Evolutionary conservation across 768 basidiomycete species (phyloP), one percentile per base, ranked within the genome.

Genomic region (Pluteus cervinus): DNA sequence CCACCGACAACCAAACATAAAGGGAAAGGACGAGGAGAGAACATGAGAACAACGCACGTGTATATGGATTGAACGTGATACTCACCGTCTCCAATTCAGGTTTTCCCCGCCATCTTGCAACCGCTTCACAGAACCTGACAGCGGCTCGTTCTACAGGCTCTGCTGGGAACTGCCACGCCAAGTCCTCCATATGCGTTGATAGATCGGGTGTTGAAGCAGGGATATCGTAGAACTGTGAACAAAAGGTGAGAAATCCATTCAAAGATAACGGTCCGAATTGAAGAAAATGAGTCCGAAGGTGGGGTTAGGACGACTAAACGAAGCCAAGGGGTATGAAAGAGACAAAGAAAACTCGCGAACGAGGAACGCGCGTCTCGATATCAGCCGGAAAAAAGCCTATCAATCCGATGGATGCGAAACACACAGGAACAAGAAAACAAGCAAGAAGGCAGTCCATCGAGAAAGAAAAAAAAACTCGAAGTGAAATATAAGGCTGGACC

Each of bases 111-210:
- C 87, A 91, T 36, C 73, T 74, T 1, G 83, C 77, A 29, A 90
- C 70, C 24, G 85, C 85, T 52, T 91, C 87, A 50, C 81, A 87
- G 51, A 86, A 91, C 34, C 85, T 66, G 4, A 87, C 67, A 0
- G 83, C 77, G 20, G 82, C 79, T 14, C 86, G 71, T 51, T 91
- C 87, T 11, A 89, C 74, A 15, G 85, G 81, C 49, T 90, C 86
- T 1, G 82, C 79, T 21, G 88, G 86, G 53, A 80, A 90, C 48
- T 78, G 75, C 76, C 80, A 81, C 2, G 85, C 83, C 3, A 85
- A 63, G 46, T 79, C 71, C 51, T 86, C 84, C 76, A 89, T 77
- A 47, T 89, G 85, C 1, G 80, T 83, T 3, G 81, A 74, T 16
- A 89, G 66, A 53, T 89, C 85, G 0, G 80, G 80, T 0, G 82